Evolutionary conservation across 2,329 filamentous ascomycete species (phyloP), one percentile per base, ranked within the genome.

Genomic region (Akanthomyces muscarius): DNA sequence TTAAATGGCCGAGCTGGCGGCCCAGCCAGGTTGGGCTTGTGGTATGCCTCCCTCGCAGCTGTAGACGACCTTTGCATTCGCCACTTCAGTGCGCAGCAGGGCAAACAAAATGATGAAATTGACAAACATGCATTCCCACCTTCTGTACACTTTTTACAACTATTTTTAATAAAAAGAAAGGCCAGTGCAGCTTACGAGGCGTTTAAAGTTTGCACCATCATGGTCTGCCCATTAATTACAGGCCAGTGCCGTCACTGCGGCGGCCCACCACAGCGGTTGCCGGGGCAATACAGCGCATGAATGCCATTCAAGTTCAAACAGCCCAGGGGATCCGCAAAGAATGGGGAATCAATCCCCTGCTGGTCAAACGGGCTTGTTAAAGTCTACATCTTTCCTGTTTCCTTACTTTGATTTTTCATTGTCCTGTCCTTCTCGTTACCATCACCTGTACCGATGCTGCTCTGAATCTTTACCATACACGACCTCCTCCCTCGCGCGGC

Each of bases 401-500:
- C 2, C 28, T 33, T 38, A 38, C 18, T 6, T 30, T 30, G 28
- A 30, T 38, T 53, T 21, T 21, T 14, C 50, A 36, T 53, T 53
- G 28, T 53, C 23, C 23, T 53, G 4, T 51, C 28, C 18, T 51
- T 30, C 28, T 4, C 4, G 23, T 16, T 8, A 30, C 50, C 13
- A 28, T 53, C 50, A 14, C 6, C 21, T 30, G 5, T 38, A 30
- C 16, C 16, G 14, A 51, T 51, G 48, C 13, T 53, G 30, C 50
- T 10, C 21, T 53, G 50, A 53, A 10, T 10, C 30, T 36, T 38
- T 38, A 38, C 50, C 28, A 36, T 53, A 53, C 13, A 11, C 28
- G 28, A 30, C 30, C n/a, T 60, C 25, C 50, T 53, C 55, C 61
- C 41, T 58, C 50, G 50, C 50, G 50, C 50, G 8, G 50, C 16